phyloP scores from a whole-genome alignment of 2,329 filamentous ascomycete genomes.

The Trichoderma sp. region DNA sequence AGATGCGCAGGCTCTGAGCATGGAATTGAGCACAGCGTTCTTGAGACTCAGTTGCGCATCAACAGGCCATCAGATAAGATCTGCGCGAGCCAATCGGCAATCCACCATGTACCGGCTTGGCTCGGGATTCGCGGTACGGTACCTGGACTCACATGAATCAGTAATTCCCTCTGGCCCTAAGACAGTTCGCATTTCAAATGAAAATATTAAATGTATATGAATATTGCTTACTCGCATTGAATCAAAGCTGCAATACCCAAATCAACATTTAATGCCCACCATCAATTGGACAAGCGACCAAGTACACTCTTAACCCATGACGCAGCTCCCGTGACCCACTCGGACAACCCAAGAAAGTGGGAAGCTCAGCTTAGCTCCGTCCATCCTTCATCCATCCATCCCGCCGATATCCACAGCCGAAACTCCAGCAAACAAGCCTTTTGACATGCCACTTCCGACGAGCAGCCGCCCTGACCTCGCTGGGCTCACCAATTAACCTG shows the following conservation, averaged over 20 bases:
- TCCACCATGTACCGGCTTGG: not conserved
- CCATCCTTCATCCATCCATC: slow-evolving; percentile 14
- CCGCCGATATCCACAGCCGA: slow-evolving; percentile 1
- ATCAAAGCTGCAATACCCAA: not conserved
- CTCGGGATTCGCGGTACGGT: not conserved
- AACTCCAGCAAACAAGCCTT: slow-evolving; percentile 15
- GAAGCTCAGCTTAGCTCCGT: slow-evolving; percentile 14
- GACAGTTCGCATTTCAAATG: not conserved
- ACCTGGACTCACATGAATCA: not conserved
- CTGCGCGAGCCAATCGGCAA: slow-evolving; percentile 5
- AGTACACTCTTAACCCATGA: not conserved
- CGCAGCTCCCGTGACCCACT: slow-evolving; percentile 10
- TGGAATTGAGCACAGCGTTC: not conserved
- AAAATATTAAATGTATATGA: not conserved
- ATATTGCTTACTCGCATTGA: not conserved
- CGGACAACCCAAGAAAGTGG: slow-evolving; percentile 1
- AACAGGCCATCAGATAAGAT: not conserved
- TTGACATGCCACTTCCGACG: slow-evolving; percentile 16
- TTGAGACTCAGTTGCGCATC: not conserved
- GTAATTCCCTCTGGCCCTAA: not conserved
- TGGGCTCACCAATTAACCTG: slow-evolving; percentile 7
- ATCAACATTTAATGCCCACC: not conserved
- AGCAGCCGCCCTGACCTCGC: not conserved
- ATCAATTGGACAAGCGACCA: not conserved
- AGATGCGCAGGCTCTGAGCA: not conserved